Base-by-base conservation (phyloP, 1,284 basidiomycete genomes). In the Trametes sp. region DNA sequence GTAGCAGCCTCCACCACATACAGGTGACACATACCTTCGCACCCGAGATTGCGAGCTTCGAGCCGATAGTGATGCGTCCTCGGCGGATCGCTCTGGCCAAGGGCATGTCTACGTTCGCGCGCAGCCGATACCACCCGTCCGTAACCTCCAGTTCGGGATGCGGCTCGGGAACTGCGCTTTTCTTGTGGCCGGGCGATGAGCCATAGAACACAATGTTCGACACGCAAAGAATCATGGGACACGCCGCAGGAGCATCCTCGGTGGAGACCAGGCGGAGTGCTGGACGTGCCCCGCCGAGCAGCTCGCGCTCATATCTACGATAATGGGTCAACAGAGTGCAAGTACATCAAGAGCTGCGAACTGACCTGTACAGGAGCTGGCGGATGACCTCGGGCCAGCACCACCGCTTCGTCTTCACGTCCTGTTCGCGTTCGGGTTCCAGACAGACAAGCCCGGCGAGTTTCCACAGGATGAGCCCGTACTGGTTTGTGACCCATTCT, bases 41-140 rank as follows among this genome's bases (percentile, higher is more conserved):
- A 29, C 94, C 93, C 13, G 86, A 82, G 45, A 96, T 80, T 4
- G 86, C 88, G 21, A 99, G 82, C 80, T 99, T 99, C 64, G 88
- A 82, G 0, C 97, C 97, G 1, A 92, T 79, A 28, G 80, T 78
- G 50, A 99, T 84, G 48, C 84, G 81, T 0, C 91, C 88, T 23
- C 83, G 84, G 41, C 78, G 77, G 6, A 93, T 80, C 0, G 95
- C 97, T 26, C 89, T 82, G 1, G 82, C 81, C 10, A 99, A 79
- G 1, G 90, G 84, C 14, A 81, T 79, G 74, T 98, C 96, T 6
- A 95, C 80, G 42, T 82, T 81, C 0, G 94, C 92, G 13, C 89
- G 85, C 14, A 99, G 83, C 35, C 87, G 81, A 72, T 99, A 99
- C 98, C 97, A 99, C 10, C 97, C 97, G 73, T 99, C 98, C 0